These are phyloP conservation scores for Canavalia gladiata DNA, from an alignment of 306 rosid species.

Conservation along the genomic window DNA sequence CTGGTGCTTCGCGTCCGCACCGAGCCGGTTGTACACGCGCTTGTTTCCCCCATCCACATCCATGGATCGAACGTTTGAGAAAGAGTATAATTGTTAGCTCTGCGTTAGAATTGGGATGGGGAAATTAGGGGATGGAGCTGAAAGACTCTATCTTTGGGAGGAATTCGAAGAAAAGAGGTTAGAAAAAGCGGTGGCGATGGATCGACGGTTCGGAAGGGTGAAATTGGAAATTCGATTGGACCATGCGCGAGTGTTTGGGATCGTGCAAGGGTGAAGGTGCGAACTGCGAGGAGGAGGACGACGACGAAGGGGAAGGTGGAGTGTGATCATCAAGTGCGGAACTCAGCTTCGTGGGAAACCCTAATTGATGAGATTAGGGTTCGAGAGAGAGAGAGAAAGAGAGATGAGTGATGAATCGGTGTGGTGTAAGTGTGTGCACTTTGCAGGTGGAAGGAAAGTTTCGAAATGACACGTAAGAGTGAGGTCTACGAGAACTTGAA, in stretches of 20 bases:
- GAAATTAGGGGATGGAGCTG: not conserved
- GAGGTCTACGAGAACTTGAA: no score
- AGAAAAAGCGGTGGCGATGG: not conserved
- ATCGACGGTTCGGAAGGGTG: not conserved
- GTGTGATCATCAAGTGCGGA: slow-evolving; percentile 43
- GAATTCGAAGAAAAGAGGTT: slow-evolving; percentile 17
- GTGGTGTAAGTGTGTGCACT: no score
- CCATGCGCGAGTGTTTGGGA: slow-evolving; percentile 4
- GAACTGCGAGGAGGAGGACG: not conserved
- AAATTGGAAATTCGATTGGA: slow-evolving; percentile 23
- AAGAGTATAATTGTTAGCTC: not conserved
- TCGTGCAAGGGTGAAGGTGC: not conserved
- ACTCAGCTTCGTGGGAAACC: slow-evolving; percentile 37
- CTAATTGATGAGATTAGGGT: slow-evolving; percentile 43
- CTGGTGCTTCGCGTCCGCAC: slow-evolving; percentile 66
- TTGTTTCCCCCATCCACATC: slow-evolving; percentile 81
- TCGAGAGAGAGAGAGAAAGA: not conserved
- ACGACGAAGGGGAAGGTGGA: not conserved
- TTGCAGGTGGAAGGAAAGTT: no score
- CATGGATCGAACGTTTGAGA: slow-evolving; percentile 50
- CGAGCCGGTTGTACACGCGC: slow-evolving; percentile 78
- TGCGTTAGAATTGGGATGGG: not conserved
- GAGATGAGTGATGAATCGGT: not conserved
- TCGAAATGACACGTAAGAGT: no score
- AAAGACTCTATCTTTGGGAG: slow-evolving; percentile 8